These are phyloP conservation scores for Globisporangium alternatum DNA, from an alignment of 352 stramenopile species.

Conservation along the genomic window DNA sequence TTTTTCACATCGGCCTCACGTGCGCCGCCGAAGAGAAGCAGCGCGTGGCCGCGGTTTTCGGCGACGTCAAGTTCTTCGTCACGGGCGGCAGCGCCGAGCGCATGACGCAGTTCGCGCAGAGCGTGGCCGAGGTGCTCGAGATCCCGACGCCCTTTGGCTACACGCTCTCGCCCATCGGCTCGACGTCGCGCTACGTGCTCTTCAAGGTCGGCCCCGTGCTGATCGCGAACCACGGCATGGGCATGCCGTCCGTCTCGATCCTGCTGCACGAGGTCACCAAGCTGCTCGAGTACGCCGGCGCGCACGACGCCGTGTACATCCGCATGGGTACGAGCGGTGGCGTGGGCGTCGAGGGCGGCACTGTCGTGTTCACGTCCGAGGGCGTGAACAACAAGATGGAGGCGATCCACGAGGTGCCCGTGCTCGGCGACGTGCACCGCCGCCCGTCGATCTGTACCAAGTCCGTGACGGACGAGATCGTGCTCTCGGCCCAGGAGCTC, in stretches of 20 bases:
- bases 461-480: constrained; percentile 57
- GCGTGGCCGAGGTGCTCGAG: constrained; percentile 48
- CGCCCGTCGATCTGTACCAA: constrained; percentile 55
- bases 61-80: constrained; percentile 79
- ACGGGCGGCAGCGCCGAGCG: constrained; percentile 69
- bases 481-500: constrained; percentile 41
- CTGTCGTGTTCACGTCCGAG: constrained; percentile 80
- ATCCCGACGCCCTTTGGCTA: constrained; percentile 69
- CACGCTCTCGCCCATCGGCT: constrained; percentile 54
- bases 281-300: constrained; percentile 73
- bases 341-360: constrained; percentile 70
- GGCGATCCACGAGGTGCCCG: constrained; percentile 57
- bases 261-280: constrained; percentile 83
- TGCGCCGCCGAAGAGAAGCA: constrained; percentile 47
- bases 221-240: constrained; percentile 79
- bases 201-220: constrained; percentile 83
- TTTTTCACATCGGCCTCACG: constrained; percentile 76
- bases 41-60: constrained; percentile 48
- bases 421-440: constrained; percentile 49
- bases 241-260: constrained; percentile 79
- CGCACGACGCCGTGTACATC: constrained; percentile 56
- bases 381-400: constrained; percentile 82
- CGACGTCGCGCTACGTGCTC: constrained; percentile 67
- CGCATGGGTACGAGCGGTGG: constrained; percentile 82
- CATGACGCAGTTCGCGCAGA: constrained; percentile 69